A percentile compares a stretch with the other conserved stretches of the same genome.
Evolutionary conservation across 2,329 filamentous ascomycete species (phyloP).

Genomic region (Teratosphaeria nubilosa): DNA sequence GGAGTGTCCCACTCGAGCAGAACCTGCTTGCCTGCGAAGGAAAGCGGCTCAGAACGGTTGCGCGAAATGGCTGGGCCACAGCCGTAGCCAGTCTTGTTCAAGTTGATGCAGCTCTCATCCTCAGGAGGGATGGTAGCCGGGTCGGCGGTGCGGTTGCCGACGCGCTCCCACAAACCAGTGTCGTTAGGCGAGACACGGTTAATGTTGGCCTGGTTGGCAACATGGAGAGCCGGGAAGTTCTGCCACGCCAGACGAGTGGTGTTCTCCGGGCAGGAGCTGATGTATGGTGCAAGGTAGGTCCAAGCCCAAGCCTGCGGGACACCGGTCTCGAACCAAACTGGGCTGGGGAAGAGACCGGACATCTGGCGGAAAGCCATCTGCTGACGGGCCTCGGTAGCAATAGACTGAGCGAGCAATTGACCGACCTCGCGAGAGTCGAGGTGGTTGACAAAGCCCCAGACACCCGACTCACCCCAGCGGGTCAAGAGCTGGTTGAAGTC

Average conservation of each 20-base stretch:
- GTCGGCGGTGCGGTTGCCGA: conserved; percentile 48
- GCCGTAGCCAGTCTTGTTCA: conserved; percentile 43
- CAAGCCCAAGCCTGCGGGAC: conserved; percentile 79
- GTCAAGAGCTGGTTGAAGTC: conserved; percentile 84
- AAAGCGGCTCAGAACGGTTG: conserved; percentile 61
- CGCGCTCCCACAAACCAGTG: conserved; percentile 53
- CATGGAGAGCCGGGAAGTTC: conserved; percentile 64
- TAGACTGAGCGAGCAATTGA: conserved; percentile 63
- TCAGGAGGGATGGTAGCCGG: conserved; percentile 38
- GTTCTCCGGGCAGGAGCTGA: conserved; percentile 62
- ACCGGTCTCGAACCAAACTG: conserved; percentile 70
- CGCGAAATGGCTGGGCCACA: conserved; percentile 56
- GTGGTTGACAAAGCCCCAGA: conserved; percentile 72
- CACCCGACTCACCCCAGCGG: conserved; percentile 66
- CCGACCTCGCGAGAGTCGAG: conserved; percentile 66
- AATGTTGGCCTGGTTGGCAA: conserved; percentile 69
- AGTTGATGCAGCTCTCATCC: conserved; percentile 48
- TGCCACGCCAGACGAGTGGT: conserved; percentile 72
- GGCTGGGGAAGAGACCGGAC: conserved; percentile 68
- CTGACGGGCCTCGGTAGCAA: conserved; percentile 70
- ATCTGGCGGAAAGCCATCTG: conserved; percentile 81
- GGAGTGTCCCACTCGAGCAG: conserved; percentile 63
- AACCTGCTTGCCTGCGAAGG: conserved; percentile 63
- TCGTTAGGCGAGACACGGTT: conserved; percentile 55
- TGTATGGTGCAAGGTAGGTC: conserved; percentile 72